Conservation (phyloP, 2,329 filamentous ascomycete genomes). For the Phialocephala subalpina region DNA sequence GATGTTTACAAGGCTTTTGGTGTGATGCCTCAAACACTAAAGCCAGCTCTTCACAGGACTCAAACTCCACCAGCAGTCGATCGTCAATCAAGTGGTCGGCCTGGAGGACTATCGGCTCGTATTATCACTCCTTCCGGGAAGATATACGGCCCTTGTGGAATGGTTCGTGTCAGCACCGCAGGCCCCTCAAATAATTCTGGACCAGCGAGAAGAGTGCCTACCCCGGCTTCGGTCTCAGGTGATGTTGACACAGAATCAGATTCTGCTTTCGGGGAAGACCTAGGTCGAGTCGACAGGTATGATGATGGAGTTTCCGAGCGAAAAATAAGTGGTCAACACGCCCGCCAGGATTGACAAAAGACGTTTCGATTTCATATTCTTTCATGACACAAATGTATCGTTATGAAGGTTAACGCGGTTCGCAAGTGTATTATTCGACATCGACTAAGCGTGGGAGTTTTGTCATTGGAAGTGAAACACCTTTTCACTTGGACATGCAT, state of each 20-base stretch:
- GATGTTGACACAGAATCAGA: slow-evolving; percentile 16
- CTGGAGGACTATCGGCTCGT: not conserved
- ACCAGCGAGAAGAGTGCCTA: not conserved
- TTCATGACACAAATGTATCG: not conserved
- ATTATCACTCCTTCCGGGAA: not conserved
- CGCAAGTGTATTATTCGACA: not conserved
- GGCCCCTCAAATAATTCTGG: not conserved
- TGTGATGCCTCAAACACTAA: slow-evolving; percentile 27
- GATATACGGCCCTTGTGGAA: not conserved
- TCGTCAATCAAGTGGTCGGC: not conserved
- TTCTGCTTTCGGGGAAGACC: slow-evolving; percentile 14
- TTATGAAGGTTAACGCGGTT: not conserved
- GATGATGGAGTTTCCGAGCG: not conserved
- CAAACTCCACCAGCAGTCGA: slow-evolving; percentile 13
- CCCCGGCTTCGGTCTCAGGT: slow-evolving; percentile 7
- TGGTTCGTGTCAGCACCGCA: not conserved
- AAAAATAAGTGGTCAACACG: not conserved
- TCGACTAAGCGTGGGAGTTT: not conserved
- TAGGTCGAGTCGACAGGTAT: slow-evolving; percentile 1
- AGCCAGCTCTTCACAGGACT: slow-evolving; percentile 15
- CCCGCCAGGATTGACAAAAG: not conserved
- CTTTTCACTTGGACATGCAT: not conserved
- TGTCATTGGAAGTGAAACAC: not conserved
- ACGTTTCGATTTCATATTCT: not conserved
- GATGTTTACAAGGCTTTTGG: slow-evolving; percentile 36